Evolutionary conservation across 805 yeast species (phyloP).

Genomic region (Myxozyma monticola): DNA sequence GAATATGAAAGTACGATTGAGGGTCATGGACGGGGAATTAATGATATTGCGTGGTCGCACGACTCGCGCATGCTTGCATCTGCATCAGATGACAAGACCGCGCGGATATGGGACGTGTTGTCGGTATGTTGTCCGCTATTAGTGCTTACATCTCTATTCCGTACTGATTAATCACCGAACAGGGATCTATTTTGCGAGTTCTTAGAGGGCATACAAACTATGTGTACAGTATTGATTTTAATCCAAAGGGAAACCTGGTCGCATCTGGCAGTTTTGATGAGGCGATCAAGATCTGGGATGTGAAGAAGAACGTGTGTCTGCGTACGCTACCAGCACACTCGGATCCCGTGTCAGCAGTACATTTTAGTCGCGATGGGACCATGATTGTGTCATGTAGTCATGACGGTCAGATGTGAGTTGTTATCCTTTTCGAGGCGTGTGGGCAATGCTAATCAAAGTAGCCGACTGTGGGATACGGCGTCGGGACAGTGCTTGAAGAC

Average conservation of each 20-base stretch:
- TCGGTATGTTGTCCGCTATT: conserved; percentile 43
- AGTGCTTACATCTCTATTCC: background rate
- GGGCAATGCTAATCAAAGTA: background rate
- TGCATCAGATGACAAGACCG: conserved; percentile 81
- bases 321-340: conserved; percentile 89
- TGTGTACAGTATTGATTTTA: conserved; percentile 70
- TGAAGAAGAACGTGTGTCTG: conserved; percentile 63
- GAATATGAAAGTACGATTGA: conserved; percentile 39
- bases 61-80: conserved; percentile 72
- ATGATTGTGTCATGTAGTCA: conserved; percentile 82
- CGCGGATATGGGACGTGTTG: conserved; percentile 67
- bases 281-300: conserved; percentile 88
- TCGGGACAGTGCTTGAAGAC: conserved; percentile 93
- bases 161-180: background rate
- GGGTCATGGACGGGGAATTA: conserved; percentile 72
- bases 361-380: conserved; percentile 75
- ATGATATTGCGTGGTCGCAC: conserved; percentile 77
- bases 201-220: conserved; percentile 83
- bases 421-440: conserved; percentile 21
- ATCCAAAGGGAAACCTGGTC: conserved; percentile 71
- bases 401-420: conserved; percentile 70
- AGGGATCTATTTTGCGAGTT: conserved; percentile 38
- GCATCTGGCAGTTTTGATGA: conserved; percentile 88
- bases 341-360: conserved; percentile 79
- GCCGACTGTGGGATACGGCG: conserved; percentile 77